These are phyloP conservation scores for Herpetomonas muscarum DNA, from an alignment of 208 protist species.

Conservation along the genomic window DNA sequence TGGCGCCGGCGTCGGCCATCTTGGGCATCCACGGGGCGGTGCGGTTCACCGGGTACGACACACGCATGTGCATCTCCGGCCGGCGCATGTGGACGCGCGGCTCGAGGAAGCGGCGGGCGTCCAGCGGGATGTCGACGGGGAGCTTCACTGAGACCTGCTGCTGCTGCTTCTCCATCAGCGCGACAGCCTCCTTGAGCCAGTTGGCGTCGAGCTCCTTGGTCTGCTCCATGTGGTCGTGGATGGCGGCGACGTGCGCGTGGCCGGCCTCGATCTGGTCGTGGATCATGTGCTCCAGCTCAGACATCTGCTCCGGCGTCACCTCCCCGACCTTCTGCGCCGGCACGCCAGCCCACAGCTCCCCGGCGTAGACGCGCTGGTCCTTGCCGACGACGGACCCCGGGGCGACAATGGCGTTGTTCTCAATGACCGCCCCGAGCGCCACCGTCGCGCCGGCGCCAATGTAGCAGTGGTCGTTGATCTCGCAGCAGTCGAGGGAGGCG, in stretches of 20 bases:
- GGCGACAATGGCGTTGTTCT: constrained; percentile 82
- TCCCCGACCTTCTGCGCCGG: constrained; percentile 85
- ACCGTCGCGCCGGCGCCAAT: constrained; percentile 79
- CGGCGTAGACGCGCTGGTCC: constrained; percentile 74
- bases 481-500: constrained; percentile 77
- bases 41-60: constrained; percentile 84
- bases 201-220: constrained; percentile 59
- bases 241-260: constrained; percentile 56
- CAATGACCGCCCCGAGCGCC: constrained; percentile 75
- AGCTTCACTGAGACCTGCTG: constrained; percentile 72
- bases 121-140: constrained; percentile 78
- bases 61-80: constrained; percentile 86
- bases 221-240: constrained; percentile 66
- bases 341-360: constrained; percentile 90
- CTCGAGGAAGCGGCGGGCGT: constrained; percentile 77
- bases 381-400: constrained; percentile 80
- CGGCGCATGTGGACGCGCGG: constrained; percentile 85
- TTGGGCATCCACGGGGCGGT: constrained; percentile 89
- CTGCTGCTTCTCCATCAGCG: constrained; percentile 80
- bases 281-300: constrained; percentile 64
- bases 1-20: constrained; percentile 65
- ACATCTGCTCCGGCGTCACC: constrained; percentile 62
- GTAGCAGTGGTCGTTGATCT: constrained; percentile 80
- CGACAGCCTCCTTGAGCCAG: constrained; percentile 62
- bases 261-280: constrained; percentile 52